Conservation (phyloP, 495 filamentous ascomycete genomes). For the Tetracladium setigerum region DNA sequence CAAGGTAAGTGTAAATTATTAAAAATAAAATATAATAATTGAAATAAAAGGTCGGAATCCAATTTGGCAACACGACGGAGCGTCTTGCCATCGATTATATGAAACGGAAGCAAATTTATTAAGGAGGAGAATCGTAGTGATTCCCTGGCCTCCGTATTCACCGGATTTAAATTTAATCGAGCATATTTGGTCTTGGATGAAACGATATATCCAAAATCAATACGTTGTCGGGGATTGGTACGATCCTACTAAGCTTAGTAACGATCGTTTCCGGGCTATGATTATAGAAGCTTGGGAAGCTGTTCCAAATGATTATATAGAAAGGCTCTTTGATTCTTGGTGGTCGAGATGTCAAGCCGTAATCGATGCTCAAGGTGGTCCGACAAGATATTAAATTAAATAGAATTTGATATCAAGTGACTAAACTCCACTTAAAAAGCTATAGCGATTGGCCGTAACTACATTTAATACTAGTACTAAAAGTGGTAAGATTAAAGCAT, state of each 20-base stretch:
- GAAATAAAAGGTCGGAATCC: too few relatives aligned
- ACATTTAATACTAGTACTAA: too few relatives aligned
- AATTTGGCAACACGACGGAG: too few relatives aligned
- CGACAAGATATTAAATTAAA: constrained; percentile 6
- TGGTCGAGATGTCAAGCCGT: constrained; percentile 5
- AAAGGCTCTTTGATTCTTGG: not conserved
- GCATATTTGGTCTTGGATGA: constrained; percentile 26
- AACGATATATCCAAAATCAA: constrained; percentile 12
- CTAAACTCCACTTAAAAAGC: too few relatives aligned
- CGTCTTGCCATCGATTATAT: constrained; percentile 7
- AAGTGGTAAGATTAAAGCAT: too few relatives aligned
- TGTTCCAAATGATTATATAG: constrained; percentile 5
- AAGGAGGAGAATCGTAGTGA: constrained; percentile 6
- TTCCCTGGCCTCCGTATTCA: constrained; percentile 19
- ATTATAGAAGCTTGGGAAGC: constrained; percentile 6
- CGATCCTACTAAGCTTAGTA: not conserved
- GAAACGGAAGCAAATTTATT: not conserved
- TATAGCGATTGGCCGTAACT: too few relatives aligned
- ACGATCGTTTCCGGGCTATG: not conserved
- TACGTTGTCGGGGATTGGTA: constrained; percentile 12
- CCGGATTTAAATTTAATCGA: constrained; percentile 26
- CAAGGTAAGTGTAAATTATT: too few relatives aligned
- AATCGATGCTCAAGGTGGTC: constrained; percentile 5
- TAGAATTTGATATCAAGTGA: too few relatives aligned
- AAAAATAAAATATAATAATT: too few relatives aligned